These are phyloP conservation scores for Termitomyces sp. DNA, from an alignment of 768 basidiomycete genomes.

Conservation along the genomic window DNA sequence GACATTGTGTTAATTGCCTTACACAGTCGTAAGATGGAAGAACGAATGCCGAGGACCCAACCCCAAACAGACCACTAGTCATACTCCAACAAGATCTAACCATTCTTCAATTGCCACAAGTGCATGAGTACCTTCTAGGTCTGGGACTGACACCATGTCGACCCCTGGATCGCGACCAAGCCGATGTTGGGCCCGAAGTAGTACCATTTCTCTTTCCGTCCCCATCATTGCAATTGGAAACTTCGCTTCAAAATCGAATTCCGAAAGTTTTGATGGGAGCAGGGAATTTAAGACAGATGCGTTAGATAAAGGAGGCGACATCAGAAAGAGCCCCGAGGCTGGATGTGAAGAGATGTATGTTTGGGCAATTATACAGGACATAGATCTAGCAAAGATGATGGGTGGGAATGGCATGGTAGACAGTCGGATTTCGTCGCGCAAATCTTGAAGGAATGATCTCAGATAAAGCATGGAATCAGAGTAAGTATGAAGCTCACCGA, in stretches of 20 bases:
- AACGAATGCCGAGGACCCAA: neutral
- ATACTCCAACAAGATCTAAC: slow-evolving; percentile 55
- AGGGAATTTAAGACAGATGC: slow-evolving; percentile 21
- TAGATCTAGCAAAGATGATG: slow-evolving; percentile 47
- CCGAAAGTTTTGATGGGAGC: slow-evolving; percentile 35
- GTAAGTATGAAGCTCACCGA: slow-evolving; percentile 26
- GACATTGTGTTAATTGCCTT: neutral
- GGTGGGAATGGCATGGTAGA: slow-evolving; percentile 53
- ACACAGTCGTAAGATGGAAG: neutral
- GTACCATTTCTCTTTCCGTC: slow-evolving; percentile 26
- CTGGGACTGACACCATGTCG: slow-evolving; percentile 31
- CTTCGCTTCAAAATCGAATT: slow-evolving; percentile 59
- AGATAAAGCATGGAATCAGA: neutral
- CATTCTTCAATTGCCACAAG: slow-evolving; percentile 44
- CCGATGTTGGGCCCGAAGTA: slow-evolving; percentile 34
- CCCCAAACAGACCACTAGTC: slow-evolving; percentile 5
- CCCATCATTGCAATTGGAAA: slow-evolving; percentile 59
- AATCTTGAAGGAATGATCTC: slow-evolving; percentile 26
- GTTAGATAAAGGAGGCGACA: slow-evolving; percentile 50
- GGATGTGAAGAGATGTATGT: slow-evolving; percentile 68
- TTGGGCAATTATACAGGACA: slow-evolving; percentile 56
- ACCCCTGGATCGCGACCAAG: slow-evolving; percentile 38
- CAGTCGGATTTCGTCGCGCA: slow-evolving; percentile 38
- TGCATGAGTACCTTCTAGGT: slow-evolving; percentile 33
- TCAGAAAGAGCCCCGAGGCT: slow-evolving; percentile 57